Evolutionary conservation across 192 early-diverging fungal genomes (phyloP), one percentile per base, ranked within the genome.

Genomic region (Entrophospora sp.): DNA sequence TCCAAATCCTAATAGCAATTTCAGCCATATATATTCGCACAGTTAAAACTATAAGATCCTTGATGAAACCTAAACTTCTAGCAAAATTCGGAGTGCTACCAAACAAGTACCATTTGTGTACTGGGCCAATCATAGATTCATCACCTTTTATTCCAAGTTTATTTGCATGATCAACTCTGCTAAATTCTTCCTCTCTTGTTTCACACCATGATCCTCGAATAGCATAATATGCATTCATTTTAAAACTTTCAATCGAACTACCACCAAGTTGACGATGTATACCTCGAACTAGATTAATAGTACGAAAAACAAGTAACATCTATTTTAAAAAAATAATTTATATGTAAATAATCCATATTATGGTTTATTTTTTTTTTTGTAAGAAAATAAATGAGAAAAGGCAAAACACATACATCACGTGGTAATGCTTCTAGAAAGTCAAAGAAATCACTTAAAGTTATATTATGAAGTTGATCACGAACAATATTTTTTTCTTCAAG

Each of bases 241-340:
- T 73, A 56, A 80, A 78, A n/a, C 72, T 60, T 56, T 77, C 77
- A 9, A 73, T 73, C 38, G 76, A 73, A n/a, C 69, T 70, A 2
- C 77, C 78, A 7, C 76, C 79, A 2, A 83, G 44, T 61, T 79
- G 73, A 27, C 74, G 64, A 63, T 83, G 81, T 16, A 83, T 74
- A 10, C 75, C 75, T 2, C 74, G 73, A 1, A 80, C 72, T 43
- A 83, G 45, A 44, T 83, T 77, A n/a, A 73, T 73, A 16, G 75
- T 75, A 27, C 81, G 73, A 62, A 80, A 78, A 25, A 79, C 71
- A 48, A 83, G 42, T 25, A 83, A 68, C 77, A 83, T 79, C n/a
- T n/a, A n/a, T n/a, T n/a, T n/a, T n/a, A n/a, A n/a, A n/a, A n/a
- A n/a, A n/a, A n/a, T n/a, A n/a, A n/a, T n/a, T n/a, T n/a, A n/a